phyloP scores from a whole-genome alignment of 2,329 filamentous ascomycete genomes.

The Penicillium sp. region DNA sequence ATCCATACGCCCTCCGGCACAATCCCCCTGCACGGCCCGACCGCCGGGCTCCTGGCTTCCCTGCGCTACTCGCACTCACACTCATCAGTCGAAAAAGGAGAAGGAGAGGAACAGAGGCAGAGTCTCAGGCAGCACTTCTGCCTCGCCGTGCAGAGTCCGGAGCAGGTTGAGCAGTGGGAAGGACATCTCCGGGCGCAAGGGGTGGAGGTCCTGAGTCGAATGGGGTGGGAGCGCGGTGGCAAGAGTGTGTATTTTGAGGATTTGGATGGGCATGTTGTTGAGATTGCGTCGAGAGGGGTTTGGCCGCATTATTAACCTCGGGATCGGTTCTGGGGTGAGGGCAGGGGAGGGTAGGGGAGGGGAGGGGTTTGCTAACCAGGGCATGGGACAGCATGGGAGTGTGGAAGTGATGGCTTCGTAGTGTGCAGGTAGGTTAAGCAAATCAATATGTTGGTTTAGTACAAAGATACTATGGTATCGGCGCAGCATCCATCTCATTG shows the following conservation, averaged over 20 bases:
- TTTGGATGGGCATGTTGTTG: constrained; percentile 3
- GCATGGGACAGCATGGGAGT: no score
- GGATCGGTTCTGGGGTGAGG: no score
- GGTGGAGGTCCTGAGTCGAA: background rate
- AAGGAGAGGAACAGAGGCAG: background rate
- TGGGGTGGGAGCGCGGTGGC: constrained; percentile 7
- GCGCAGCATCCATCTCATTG: no score
- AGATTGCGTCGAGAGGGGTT: constrained; percentile 8
- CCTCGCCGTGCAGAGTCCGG: background rate
- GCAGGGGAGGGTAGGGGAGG: no score
- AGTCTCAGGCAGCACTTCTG: constrained; percentile 5
- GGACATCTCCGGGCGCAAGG: background rate
- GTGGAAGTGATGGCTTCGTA: no score
- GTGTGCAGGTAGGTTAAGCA: no score
- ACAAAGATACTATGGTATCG: no score
- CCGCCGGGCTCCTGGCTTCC: background rate
- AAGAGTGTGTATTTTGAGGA: constrained; percentile 11
- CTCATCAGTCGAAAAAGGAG: background rate
- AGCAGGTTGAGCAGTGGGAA: constrained; percentile 1
- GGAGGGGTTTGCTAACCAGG: no score
- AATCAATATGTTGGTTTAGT: no score
- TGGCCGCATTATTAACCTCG: constrained; percentile 7
- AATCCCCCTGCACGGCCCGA: constrained; percentile 2
- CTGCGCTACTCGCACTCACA: background rate
- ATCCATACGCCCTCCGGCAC: background rate